phyloP scores from a whole-genome alignment of 768 basidiomycete genomes.

The Mycena maculata region DNA sequence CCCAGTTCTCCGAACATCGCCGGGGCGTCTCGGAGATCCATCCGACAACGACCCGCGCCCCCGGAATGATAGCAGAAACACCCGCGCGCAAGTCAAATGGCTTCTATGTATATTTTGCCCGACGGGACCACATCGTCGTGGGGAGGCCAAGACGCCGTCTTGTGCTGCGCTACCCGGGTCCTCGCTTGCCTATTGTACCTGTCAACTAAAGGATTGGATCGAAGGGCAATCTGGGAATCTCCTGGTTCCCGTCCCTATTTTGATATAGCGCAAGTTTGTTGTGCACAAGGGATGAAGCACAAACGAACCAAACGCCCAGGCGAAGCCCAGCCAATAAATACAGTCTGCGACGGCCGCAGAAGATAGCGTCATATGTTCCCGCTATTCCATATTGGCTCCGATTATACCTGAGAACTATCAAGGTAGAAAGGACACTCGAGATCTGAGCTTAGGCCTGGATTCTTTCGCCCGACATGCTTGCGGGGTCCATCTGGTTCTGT shows the following conservation, averaged over 20 bases:
- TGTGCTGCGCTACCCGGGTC: neutral
- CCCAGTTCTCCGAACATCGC: neutral
- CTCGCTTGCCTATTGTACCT: neutral
- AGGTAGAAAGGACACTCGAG: too few species aligned
- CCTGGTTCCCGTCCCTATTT: neutral
- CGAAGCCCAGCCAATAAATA: too few species aligned
- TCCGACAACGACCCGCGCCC: neutral
- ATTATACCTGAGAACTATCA: too few species aligned
- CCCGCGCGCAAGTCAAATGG: neutral
- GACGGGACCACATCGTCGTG: constrained; percentile 7
- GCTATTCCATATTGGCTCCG: too few species aligned
- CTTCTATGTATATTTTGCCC: constrained; percentile 17
- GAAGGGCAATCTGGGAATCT: too few species aligned
- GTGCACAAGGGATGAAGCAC: neutral
- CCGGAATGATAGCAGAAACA: neutral
- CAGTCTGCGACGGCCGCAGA: too few species aligned
- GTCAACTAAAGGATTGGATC: neutral
- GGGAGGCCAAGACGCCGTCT: constrained; percentile 15
- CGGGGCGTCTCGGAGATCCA: neutral
- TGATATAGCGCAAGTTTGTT: neutral
- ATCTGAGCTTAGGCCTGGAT: too few species aligned
- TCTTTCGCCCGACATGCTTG: too few species aligned
- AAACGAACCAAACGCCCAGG: too few species aligned
- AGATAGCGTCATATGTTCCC: too few species aligned
- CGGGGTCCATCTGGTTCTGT: too few species aligned